phyloP scores from a whole-genome alignment of 768 basidiomycete species.

The Panaeolus cyanescens region DNA sequence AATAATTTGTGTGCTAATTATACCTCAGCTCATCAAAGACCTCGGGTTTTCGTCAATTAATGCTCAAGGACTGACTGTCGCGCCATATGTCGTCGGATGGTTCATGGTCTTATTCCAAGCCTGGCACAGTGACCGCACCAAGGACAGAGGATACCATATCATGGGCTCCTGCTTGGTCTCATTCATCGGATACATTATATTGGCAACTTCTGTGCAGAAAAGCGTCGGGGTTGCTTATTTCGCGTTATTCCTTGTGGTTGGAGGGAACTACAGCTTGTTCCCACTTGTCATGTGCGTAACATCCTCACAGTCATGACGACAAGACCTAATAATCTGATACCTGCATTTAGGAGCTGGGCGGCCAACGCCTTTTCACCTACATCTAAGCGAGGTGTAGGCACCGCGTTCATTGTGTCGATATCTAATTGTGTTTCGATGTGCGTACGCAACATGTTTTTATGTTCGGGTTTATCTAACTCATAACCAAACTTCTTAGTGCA shows the following conservation, averaged over 20 bases:
- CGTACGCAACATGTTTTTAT: constrained; percentile 12
- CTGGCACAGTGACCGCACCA: constrained; percentile 55
- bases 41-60: constrained; percentile 59
- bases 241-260: constrained; percentile 57
- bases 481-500: constrained; percentile 33
- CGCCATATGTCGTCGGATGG: constrained; percentile 59
- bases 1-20: not conserved
- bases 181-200: constrained; percentile 54
- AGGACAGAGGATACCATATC: constrained; percentile 57
- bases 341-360: constrained; percentile 52
- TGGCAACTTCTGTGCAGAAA: constrained; percentile 51
- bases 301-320: not conserved
- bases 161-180: constrained; percentile 49
- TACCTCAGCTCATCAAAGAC: constrained; percentile 48
- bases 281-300: constrained; percentile 56
- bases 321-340: not conserved
- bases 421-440: constrained; percentile 61
- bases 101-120: constrained; percentile 56
- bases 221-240: constrained; percentile 58
- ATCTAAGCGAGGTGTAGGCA: constrained; percentile 60
- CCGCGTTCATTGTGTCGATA: constrained; percentile 61
- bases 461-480: not conserved
- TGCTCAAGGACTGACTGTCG: constrained; percentile 60
- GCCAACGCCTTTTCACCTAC: constrained; percentile 61
- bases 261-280: constrained; percentile 56